These are phyloP conservation scores for Rasamsonia emersonii DNA, from an alignment of 2,329 filamentous ascomycete species.

Conservation along the genomic window DNA sequence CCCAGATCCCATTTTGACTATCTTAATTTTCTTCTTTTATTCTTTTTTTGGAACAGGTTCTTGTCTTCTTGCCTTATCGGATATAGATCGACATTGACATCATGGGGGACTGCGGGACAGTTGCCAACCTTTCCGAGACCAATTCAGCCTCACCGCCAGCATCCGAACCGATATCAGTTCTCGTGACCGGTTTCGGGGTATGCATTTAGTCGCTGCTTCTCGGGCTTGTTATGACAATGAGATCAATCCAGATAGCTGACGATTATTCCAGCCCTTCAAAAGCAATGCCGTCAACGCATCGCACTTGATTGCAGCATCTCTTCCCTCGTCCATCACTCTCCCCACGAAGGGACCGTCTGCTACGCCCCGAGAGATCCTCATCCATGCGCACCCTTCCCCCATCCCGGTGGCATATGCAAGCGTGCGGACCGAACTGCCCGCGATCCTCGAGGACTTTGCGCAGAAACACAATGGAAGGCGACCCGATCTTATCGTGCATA, in stretches of 20 bases:
- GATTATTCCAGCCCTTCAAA: slow-evolving; percentile 58
- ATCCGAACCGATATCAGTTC: slow-evolving; percentile 23
- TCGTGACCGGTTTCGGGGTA: slow-evolving; percentile 31
- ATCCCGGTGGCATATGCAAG: slow-evolving; percentile 63
- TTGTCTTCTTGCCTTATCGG: too few relatives aligned
- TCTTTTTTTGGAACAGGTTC: too few relatives aligned
- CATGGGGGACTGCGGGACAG: slow-evolving; percentile 27
- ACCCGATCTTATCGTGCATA: slow-evolving; percentile 64
- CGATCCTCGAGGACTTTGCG: slow-evolving; percentile 46
- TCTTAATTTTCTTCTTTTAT: too few relatives aligned
- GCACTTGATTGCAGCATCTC: slow-evolving; percentile 62
- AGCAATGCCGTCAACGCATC: slow-evolving; percentile 68
- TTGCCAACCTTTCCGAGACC: slow-evolving; percentile 10
- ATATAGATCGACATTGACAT: slow-evolving; percentile 1
- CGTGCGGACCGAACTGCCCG: slow-evolving; percentile 56
- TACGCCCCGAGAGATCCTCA: slow-evolving; percentile 22
- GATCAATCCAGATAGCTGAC: slow-evolving; percentile 2
- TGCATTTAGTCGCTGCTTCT: slow-evolving; percentile 9
- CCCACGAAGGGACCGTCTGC: slow-evolving; percentile 11
- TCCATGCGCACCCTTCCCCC: slow-evolving; percentile 51
- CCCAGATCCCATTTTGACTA: too few relatives aligned
- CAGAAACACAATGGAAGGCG: slow-evolving; percentile 29
- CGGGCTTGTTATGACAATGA: neutral
- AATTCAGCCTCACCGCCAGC: slow-evolving; percentile 11
- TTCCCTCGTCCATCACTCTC: slow-evolving; percentile 57